Base-by-base conservation (phyloP, 2,329 filamentous ascomycete species). In the Fusarium compactum region DNA sequence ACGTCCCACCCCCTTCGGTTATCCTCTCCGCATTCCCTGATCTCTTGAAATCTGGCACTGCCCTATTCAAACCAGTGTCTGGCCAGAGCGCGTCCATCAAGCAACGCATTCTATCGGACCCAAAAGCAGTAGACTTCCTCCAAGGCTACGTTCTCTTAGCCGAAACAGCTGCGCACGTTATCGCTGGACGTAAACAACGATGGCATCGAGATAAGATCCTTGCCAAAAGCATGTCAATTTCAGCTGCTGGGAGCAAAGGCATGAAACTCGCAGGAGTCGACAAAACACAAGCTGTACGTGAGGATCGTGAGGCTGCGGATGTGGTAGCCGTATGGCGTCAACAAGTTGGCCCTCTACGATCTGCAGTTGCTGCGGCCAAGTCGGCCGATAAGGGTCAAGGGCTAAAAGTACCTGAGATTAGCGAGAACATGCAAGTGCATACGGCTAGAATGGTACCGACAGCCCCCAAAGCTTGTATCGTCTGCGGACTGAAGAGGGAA, bases 221-320 rank as follows among this genome's bases (percentile, higher is more conserved):
- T 15, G 89, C 92, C 3, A 94, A 97, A 79, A 91, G 91, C 76
- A 97, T 97, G 92, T 90, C 92, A 60, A 97, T 98, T 66, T 93
- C 93, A 2, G 89, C 90, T 18, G 87, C 90, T 4, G 91, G 90
- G 5, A 88, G 90, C 56, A 93, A 92, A 74, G 90, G 95, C 6
- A 98, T 98, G 95, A 98, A 98, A 80, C 87, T 98, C 22, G 89
- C 91, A 1, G 92, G 93, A 15, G 84, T 98, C 43, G 95, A 97
- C 80, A 95, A 92, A 80, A 87, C 90, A 6, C 94, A 98, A 79
- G 85, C 88, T n/a, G 85, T 88, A 25, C 91, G 93, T 62, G 95
- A 98, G 81, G 92, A 97, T 70, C 88, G 94, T 71, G 94, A 97
- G 80, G 92, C 90, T 1, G 88, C 91, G 10, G 95, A 97, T 76